A percentile compares a stretch with the other conserved stretches of the same genome.
Evolutionary conservation across 1,139 yeast genomes (phyloP).

Genomic region (Lodderomyces pseudojiufengensis): DNA sequence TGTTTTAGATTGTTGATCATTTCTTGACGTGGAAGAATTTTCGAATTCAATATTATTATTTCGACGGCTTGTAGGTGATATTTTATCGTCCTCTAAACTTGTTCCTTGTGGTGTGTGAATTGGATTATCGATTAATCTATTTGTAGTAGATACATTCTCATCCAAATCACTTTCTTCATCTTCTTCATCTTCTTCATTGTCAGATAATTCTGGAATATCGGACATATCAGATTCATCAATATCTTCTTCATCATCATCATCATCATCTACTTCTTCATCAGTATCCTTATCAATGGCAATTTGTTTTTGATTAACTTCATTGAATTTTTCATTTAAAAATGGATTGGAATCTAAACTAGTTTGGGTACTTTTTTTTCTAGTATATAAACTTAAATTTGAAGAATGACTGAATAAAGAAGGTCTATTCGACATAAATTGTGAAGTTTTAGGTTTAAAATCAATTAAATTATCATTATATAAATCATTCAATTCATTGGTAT

Average conservation of each 20-base stretch:
- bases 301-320: constrained; percentile 1
- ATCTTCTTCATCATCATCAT: constrained; percentile 8
- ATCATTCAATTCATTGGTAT: constrained; percentile 5
- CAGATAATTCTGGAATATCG: constrained; percentile 32
- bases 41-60: too few relatives aligned
- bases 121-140: not conserved
- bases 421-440: constrained; percentile 13
- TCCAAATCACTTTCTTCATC: constrained; percentile 1
- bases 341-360: constrained; percentile 12
- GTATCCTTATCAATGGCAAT: not conserved
- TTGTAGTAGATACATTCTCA: not conserved
- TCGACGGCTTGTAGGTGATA: too few relatives aligned
- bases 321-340: constrained; percentile 6
- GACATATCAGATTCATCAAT: constrained; percentile 14
- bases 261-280: constrained; percentile 5
- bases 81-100: constrained; percentile 7
- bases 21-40: constrained; percentile 55
- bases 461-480: constrained; percentile 11
- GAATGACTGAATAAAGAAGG: constrained; percentile 14
- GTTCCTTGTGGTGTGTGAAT: not conserved
- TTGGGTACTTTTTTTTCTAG: constrained; percentile 10
- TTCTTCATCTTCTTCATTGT: constrained; percentile 8
- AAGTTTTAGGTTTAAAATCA: constrained; percentile 13
- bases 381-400: constrained; percentile 10
- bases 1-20: not conserved